Evolutionary conservation across 169 alveolate genomes (phyloP), one percentile per base, ranked within the genome.

Genomic region (Amoebophrya sp.): DNA sequence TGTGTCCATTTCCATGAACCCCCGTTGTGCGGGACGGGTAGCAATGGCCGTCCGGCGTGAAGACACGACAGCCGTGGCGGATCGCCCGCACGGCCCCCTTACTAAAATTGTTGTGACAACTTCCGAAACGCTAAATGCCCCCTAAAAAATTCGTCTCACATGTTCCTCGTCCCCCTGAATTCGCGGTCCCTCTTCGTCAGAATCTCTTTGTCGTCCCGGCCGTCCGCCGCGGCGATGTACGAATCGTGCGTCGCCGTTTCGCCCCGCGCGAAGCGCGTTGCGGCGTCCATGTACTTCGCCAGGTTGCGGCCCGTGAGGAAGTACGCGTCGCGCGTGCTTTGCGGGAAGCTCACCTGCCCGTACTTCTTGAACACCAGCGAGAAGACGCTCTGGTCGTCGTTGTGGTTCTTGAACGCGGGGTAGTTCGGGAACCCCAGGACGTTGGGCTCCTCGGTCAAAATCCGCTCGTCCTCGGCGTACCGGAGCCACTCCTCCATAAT

Each of bases 341-440:
- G 41, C 41, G 88, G 23, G 40, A 87, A 87, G 31, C 42, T 2
- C 50, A 7, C 23, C 23, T 7, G 23, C 39, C 89, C 89, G 50
- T 40, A 87, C 29, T 38, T 31, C 89, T 87, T 87, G 89, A 87
- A 87, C 34, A 87, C 23, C 89, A 87, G 40, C 31, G 50, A 38
- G 50, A 87, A 87, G 40, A 31, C 58, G 43, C 50, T 38, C 48
- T 87, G 89, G 89, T 87, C 89, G 89, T 87, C 89, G 89, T 87
- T 87, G 89, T 87, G 89, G 23, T 87, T 87, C 50, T 40, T 38
- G 29, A 87, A 87, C 23, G 50, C 39, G 5, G 43, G 43, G 29
- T 20, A 70, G 40, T 29, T 34, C 10, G 89, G 89, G 13, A 70
- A 70, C 16, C 78, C 78, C 43, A 69, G 2, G 38, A 69, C 88